These are phyloP conservation scores for Plasmodium sp. DNA, from an alignment of 169 alveolate genomes.

Conservation along the genomic window DNA sequence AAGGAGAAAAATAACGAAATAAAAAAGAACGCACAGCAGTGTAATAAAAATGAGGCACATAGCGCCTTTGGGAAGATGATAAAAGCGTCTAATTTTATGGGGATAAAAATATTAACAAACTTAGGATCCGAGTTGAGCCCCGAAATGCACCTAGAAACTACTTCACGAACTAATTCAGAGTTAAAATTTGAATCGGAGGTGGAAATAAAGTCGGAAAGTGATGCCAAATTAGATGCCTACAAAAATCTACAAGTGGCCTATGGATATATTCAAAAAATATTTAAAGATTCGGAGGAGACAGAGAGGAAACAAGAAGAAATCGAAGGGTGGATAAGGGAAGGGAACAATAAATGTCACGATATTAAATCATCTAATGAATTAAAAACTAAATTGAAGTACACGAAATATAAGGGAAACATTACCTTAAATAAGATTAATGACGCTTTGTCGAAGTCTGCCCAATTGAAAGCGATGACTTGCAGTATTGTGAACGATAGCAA, in stretches of 20 bases:
- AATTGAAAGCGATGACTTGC: neutral
- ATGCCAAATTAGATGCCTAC: neutral
- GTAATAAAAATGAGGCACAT: conserved; percentile 8
- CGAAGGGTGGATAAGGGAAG: conserved; percentile 5
- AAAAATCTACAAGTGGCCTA: neutral
- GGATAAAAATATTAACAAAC: conserved; percentile 22
- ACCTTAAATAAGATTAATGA: conserved; percentile 7
- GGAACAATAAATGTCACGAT: neutral
- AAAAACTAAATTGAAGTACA: neutral
- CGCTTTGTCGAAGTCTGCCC: neutral
- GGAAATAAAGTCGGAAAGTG: neutral
- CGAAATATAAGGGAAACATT: conserved; percentile 3
- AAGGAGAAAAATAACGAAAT: conserved; percentile 3
- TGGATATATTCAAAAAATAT: neutral
- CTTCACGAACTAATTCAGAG: neutral
- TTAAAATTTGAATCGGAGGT: conserved; percentile 11
- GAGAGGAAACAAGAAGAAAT: conserved; percentile 3
- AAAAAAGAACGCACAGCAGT: neutral
- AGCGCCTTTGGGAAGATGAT: conserved; percentile 22
- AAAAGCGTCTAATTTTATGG: conserved; percentile 20
- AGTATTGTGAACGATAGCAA: neutral
- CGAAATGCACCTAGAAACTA: neutral
- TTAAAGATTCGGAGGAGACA: conserved; percentile 10
- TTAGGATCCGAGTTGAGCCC: conserved; percentile 2
- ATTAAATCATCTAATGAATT: conserved; percentile 2